Conservation (phyloP, 805 yeast species). For the Tetrapisispora arboricola region DNA sequence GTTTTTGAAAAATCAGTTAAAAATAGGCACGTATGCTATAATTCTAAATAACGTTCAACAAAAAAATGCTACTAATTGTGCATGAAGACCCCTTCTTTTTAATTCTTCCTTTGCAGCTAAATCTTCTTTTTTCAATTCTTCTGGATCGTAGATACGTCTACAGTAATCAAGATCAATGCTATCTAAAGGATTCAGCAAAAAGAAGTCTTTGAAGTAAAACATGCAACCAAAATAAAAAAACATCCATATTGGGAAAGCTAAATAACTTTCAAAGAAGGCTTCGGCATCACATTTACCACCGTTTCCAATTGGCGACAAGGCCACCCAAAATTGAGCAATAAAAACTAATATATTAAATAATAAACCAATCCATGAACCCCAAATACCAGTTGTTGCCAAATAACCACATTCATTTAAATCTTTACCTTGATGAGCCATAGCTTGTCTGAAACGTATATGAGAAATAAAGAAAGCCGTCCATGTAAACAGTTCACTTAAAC, state of each 20-base stretch:
- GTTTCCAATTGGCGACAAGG: slow-evolving; percentile 44
- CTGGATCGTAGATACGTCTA: slow-evolving; percentile 33
- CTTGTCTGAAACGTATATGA: slow-evolving; percentile 46
- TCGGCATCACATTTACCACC: slow-evolving; percentile 29
- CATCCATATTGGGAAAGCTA: slow-evolving; percentile 39
- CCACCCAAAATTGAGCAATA: slow-evolving; percentile 55
- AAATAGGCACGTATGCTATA: background rate
- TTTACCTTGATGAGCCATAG: slow-evolving; percentile 42
- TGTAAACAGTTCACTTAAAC: slow-evolving; percentile 49
- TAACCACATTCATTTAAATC: slow-evolving; percentile 40
- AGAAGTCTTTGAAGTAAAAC: slow-evolving; percentile 32
- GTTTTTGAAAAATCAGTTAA: background rate
- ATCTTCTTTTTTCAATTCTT: slow-evolving; percentile 32
- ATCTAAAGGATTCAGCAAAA: slow-evolving; percentile 27
- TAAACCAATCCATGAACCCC: slow-evolving; percentile 42
- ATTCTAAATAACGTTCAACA: background rate
- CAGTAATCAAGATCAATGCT: slow-evolving; percentile 37
- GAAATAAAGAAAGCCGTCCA: slow-evolving; percentile 47
- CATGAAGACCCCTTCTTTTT: slow-evolving; percentile 6
- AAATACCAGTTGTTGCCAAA: slow-evolving; percentile 37
- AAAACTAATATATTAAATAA: slow-evolving; percentile 40
- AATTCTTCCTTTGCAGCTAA: slow-evolving; percentile 28
- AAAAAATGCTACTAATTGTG: slow-evolving; percentile 2
- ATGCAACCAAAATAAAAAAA: slow-evolving; percentile 42
- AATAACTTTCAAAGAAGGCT: slow-evolving; percentile 43